phyloP scores from a whole-genome alignment of 1,139 yeast species.

The Meyerozyma guilliermondii region DNA sequence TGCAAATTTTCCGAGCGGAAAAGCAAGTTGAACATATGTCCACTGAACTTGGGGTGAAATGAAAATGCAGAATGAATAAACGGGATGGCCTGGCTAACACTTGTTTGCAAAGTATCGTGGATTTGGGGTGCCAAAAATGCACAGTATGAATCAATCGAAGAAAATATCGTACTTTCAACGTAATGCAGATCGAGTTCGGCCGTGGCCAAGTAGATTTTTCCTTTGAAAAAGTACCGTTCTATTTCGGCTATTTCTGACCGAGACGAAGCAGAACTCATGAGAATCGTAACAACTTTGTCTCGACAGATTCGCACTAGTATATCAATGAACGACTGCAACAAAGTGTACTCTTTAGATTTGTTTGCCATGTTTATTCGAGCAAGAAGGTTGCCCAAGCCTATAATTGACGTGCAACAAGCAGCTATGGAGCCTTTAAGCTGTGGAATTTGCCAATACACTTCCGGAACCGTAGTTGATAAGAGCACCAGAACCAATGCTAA shows the following conservation, averaged over 20 bases:
- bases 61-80: conserved; percentile 22
- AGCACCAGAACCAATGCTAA: conserved; percentile 16
- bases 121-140: conserved; percentile 17
- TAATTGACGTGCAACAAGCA: conserved; percentile 15
- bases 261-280: conserved; percentile 7
- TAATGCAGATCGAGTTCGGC: conserved; percentile 9
- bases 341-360: conserved; percentile 3
- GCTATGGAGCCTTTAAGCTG: conserved; percentile 9
- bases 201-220: conserved; percentile 12
- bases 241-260: conserved; percentile 24
- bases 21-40: conserved; percentile 19
- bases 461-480: conserved; percentile 30
- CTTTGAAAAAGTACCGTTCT: conserved; percentile 34
- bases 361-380: conserved; percentile 12
- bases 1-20: conserved; percentile 19
- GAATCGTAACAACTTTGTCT: conserved; percentile 12
- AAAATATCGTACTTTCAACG: conserved; percentile 8
- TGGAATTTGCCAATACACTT: conserved; percentile 16
- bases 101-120: conserved; percentile 9
- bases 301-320: conserved; percentile 15
- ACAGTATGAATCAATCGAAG: conserved; percentile 18
- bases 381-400: conserved; percentile 28
- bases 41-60: conserved; percentile 15
- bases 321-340: neutral
- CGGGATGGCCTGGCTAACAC: conserved; percentile 11